Conservation (phyloP, 1,139 yeast genomes). For the Kurtzmaniella quercitrusa region DNA sequence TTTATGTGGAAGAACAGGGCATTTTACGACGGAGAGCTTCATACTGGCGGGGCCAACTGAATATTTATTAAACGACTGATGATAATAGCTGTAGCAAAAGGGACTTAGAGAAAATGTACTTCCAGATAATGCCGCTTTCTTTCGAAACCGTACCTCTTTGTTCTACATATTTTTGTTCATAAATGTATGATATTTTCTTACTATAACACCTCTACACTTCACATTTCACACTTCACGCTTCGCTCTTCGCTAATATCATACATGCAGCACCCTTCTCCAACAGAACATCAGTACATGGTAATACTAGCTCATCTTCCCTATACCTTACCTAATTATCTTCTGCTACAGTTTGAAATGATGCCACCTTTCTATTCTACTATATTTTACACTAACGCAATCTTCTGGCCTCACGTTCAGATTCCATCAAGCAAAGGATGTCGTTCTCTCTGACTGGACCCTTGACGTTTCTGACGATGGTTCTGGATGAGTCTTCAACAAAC, state of each 20-base stretch:
- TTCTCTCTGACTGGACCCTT: slow-evolving; percentile 99
- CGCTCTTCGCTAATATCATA: too few species aligned
- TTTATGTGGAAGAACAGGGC: slow-evolving; percentile 46
- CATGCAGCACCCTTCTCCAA: too few species aligned
- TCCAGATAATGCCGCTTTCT: too few species aligned
- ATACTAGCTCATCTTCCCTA: background rate
- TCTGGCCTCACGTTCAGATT: slow-evolving; percentile 99
- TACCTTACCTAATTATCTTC: background rate
- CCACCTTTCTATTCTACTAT: background rate
- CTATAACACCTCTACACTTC: too few species aligned
- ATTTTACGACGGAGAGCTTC: slow-evolving; percentile 8
- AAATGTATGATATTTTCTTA: too few species aligned
- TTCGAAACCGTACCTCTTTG: too few species aligned
- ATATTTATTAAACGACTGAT: background rate
- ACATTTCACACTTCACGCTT: too few species aligned
- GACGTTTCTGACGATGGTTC: slow-evolving; percentile 99
- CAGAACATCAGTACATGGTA: too few species aligned
- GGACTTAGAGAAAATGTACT: too few species aligned
- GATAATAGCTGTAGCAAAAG: background rate
- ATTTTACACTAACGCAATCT: slow-evolving; percentile 39
- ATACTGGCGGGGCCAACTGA: background rate
- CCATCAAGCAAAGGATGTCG: slow-evolving; percentile 98
- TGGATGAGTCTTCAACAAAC: slow-evolving; percentile 95
- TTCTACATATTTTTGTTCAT: too few species aligned
- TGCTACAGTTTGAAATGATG: background rate